These are phyloP conservation scores for Lentithecium fluviatile DNA, from an alignment of 495 filamentous ascomycete genomes.

Conservation along the genomic window DNA sequence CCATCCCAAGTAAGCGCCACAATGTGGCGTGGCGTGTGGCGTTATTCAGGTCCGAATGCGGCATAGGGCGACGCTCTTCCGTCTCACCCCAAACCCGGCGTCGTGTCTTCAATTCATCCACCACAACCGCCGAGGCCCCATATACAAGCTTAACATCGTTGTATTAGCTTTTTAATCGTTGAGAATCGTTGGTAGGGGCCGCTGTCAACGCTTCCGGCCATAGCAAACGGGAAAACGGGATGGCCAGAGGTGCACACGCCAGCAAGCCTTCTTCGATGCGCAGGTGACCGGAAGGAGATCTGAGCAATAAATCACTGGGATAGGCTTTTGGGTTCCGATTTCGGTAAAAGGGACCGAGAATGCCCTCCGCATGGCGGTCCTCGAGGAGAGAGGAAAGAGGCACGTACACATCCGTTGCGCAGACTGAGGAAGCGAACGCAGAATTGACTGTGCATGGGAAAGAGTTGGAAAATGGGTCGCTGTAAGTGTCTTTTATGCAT, in stretches of 20 bases:
- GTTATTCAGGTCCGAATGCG: conserved; percentile 11
- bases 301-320: no score
- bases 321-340: no score
- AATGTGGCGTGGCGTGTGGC: background rate
- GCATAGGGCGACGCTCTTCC: conserved; percentile 1
- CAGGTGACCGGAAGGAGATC: no score
- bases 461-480: background rate
- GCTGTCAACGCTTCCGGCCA: no score
- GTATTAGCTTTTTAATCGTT: no score
- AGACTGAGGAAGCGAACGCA: conserved; percentile 17
- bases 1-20: background rate
- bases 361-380: conserved; percentile 11
- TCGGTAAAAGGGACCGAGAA: background rate
- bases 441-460: conserved; percentile 21
- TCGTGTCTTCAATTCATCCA: conserved; percentile 22
- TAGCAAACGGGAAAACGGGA: no score
- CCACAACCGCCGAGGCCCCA: background rate
- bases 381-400: conserved; percentile 14
- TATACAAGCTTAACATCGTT: no score
- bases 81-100: conserved; percentile 14
- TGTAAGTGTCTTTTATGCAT: conserved; percentile 11
- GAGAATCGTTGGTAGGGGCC: no score
- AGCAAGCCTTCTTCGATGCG: no score
- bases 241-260: no score
- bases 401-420: conserved; percentile 23